Conservation (phyloP, 495 filamentous ascomycete species). For the Neurospora sp. region DNA sequence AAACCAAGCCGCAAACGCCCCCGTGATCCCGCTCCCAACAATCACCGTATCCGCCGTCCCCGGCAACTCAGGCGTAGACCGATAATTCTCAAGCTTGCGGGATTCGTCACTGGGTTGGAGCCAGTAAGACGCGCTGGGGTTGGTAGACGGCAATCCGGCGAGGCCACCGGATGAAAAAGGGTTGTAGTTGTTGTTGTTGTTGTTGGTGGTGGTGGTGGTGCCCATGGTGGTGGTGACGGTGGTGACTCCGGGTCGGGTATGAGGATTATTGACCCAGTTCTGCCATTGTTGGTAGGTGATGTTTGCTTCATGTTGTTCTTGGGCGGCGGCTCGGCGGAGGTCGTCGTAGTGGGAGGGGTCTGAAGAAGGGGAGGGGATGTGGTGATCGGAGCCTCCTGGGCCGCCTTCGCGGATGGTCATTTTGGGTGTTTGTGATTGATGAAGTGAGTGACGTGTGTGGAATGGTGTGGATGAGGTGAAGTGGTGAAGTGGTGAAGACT, state of each 20-base stretch:
- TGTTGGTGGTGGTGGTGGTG: too few relatives aligned
- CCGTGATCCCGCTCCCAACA: conserved; percentile 66
- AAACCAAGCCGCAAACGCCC: conserved; percentile 53
- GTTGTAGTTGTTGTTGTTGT: too few relatives aligned
- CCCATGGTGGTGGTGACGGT: too few relatives aligned
- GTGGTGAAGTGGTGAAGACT: neutral
- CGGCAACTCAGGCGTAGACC: conserved; percentile 52
- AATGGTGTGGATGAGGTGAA: neutral
- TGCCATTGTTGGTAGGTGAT: neutral
- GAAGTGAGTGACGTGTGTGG: neutral
- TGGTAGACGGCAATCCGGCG: too few relatives aligned
- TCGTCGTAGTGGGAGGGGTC: neutral
- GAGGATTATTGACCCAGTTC: too few relatives aligned
- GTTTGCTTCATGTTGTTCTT: neutral
- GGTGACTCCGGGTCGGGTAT: too few relatives aligned
- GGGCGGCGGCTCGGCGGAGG: neutral
- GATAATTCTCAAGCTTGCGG: conserved; percentile 45
- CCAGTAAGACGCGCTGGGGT: conserved; percentile 67
- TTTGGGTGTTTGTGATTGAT: neutral
- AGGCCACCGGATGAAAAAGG: too few relatives aligned
- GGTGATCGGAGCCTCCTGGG: neutral
- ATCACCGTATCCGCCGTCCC: conserved; percentile 53
- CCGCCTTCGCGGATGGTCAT: neutral
- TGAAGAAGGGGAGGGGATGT: neutral
- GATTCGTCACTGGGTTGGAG: conserved; percentile 42